A percentile compares a stretch with the other conserved stretches of the same genome.
These are phyloP conservation scores for Musa schizocarpa DNA, from an alignment of 176 grass and related monocot genomes.

Conservation along the genomic window DNA sequence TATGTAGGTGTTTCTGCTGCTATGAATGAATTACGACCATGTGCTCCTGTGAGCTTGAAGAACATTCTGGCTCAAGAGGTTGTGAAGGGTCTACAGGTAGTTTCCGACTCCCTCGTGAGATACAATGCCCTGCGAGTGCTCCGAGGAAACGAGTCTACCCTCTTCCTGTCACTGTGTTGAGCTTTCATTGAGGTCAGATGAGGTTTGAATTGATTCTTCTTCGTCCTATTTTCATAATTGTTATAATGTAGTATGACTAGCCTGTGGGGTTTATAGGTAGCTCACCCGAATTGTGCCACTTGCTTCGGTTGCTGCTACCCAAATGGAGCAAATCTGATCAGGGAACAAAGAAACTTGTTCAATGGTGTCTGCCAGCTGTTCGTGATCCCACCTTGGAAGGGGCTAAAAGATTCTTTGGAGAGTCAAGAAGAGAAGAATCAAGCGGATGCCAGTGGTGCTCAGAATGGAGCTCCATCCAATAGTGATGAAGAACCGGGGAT, in stretches of 20 bases:
- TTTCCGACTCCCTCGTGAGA: slow-evolving; percentile 85
- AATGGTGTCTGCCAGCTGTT: slow-evolving; percentile 56
- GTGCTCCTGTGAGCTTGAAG: slow-evolving; percentile 80
- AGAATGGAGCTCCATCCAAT: slow-evolving; percentile 21
- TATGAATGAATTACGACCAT: slow-evolving; percentile 93
- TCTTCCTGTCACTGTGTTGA: slow-evolving; percentile 84
- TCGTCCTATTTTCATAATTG: background rate
- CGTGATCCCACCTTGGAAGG: slow-evolving; percentile 29
- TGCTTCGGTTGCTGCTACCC: slow-evolving; percentile 87
- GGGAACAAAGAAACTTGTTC: slow-evolving; percentile 44
- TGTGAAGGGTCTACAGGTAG: slow-evolving; percentile 62
- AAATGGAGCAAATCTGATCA: slow-evolving; percentile 67
- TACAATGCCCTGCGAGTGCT: slow-evolving; percentile 94
- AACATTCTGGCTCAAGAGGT: slow-evolving; percentile 72
- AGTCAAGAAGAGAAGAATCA: slow-evolving; percentile 41
- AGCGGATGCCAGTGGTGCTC: slow-evolving; percentile 13
- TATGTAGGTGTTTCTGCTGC: slow-evolving; percentile 78
- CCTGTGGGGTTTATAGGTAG: slow-evolving; percentile 37
- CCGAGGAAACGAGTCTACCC: slow-evolving; percentile 72
- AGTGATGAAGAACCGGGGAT: slow-evolving; percentile 19
- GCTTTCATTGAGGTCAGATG: slow-evolving; percentile 70
- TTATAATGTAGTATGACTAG: background rate
- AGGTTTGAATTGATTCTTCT: background rate
- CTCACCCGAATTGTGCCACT: slow-evolving; percentile 54
- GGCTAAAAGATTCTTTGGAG: slow-evolving; percentile 25